A percentile compares a stretch with the other conserved stretches of the same genome.
phyloP scores from a whole-genome alignment of 2,329 filamentous ascomycete genomes.

The Aureobasidium sp. region DNA sequence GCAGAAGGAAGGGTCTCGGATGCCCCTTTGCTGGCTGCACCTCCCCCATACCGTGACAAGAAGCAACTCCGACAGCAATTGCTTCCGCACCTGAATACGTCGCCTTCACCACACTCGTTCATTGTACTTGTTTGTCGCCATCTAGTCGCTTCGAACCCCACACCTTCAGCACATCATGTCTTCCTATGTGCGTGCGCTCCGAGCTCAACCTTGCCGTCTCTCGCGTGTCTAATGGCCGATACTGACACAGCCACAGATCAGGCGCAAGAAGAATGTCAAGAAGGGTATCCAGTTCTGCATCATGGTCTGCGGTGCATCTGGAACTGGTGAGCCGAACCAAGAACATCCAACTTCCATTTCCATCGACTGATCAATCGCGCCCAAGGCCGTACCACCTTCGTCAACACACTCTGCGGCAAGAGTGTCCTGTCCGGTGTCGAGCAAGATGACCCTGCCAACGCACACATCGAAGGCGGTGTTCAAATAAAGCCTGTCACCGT shows the following conservation, averaged over 20 bases:
- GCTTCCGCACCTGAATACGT: not conserved
- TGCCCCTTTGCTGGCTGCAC: conserved; percentile 12
- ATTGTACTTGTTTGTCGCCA: not conserved
- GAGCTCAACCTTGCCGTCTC: not conserved
- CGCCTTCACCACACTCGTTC: conserved; percentile 13
- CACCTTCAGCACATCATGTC: not conserved
- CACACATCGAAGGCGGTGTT: conserved; percentile 91
- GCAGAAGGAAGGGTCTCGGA: conserved; percentile 9
- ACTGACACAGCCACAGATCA: conserved; percentile 54
- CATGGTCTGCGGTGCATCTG: conserved; percentile 99
- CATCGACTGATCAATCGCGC: conserved; percentile 2
- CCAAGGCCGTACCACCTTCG: conserved; percentile 91
- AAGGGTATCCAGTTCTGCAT: conserved; percentile 99
- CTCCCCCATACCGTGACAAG: conserved; percentile 11
- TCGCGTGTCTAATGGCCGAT: conserved; percentile 17
- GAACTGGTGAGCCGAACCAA: conserved; percentile 64
- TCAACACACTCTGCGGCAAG: conserved; percentile 98
- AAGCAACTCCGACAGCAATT: conserved; percentile 1
- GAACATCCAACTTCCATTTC: conserved; percentile 29
- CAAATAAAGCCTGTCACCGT: conserved; percentile 98
- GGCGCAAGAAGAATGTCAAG: conserved; percentile 99
- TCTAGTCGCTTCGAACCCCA: not conserved
- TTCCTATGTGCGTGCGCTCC: conserved; percentile 13
- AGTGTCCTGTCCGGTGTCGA: conserved; percentile 87
- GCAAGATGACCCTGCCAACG: conserved; percentile 78